Percentiles rank a stretch among this genome's conserved stretches.
phyloP scores from a whole-genome alignment of 495 filamentous ascomycete species.

The Aspergillus wentii region DNA sequence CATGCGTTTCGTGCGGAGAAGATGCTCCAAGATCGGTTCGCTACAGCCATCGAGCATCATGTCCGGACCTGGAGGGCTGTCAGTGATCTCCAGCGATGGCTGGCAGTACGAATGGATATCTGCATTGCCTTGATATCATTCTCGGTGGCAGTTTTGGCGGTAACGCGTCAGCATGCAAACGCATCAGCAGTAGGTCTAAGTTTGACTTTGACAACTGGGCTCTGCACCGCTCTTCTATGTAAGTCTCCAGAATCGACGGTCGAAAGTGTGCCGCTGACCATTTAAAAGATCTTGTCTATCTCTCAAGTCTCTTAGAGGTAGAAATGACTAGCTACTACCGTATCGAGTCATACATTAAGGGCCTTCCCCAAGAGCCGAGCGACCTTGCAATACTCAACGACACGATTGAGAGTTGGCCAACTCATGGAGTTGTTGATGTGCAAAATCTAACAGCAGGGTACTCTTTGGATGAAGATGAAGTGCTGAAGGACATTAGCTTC shows the following conservation, averaged over 20 bases:
- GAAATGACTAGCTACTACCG: slow-evolving; percentile 85
- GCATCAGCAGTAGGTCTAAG: slow-evolving; percentile 47
- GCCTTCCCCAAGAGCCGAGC: slow-evolving; percentile 62
- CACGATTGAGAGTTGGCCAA: not conserved
- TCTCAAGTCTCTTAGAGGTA: slow-evolving; percentile 49
- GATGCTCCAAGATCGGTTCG: slow-evolving; percentile 64
- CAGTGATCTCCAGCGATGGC: slow-evolving; percentile 83
- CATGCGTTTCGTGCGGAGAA: slow-evolving; percentile 81
- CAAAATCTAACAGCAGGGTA: slow-evolving; percentile 44
- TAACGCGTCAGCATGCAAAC: slow-evolving; percentile 69
- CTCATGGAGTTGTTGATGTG: slow-evolving; percentile 50
- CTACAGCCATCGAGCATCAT: slow-evolving; percentile 68
- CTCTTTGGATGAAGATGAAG: slow-evolving; percentile 42
- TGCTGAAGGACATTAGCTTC: slow-evolving; percentile 69
- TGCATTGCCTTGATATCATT: slow-evolving; percentile 77
- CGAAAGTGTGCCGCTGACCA: slow-evolving; percentile 28
- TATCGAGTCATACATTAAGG: slow-evolving; percentile 69
- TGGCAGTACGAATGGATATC: slow-evolving; percentile 73
- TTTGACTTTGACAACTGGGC: slow-evolving; percentile 61
- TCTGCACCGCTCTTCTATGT: slow-evolving; percentile 74
- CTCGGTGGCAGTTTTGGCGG: slow-evolving; percentile 76
- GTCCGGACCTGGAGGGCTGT: slow-evolving; percentile 83
- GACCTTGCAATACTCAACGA: not conserved
- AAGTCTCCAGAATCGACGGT: too few species aligned
- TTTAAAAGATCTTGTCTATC: slow-evolving; percentile 46